Evolutionary conservation across 139 green algal genomes (phyloP), one percentile per base, ranked within the genome.

Genomic region (Chlamydomonas eustigma): DNA sequence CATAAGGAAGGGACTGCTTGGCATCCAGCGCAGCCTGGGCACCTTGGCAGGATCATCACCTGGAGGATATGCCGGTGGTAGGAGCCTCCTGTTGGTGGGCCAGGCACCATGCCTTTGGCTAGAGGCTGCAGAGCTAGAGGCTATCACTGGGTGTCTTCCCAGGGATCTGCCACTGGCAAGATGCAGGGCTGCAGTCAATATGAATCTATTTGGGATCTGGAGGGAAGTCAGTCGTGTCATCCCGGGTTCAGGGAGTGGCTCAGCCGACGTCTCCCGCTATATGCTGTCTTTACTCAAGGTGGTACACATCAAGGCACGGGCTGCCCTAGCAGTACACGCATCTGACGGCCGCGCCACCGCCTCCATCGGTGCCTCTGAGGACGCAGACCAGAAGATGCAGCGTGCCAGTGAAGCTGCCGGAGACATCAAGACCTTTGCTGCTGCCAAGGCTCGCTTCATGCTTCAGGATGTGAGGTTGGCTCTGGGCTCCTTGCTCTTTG

Each of bases 101-200:
- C 39, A 8, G 4, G 65, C 65, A 32, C 65, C 65, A 4, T 37
- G 8, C 3, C 65, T 73, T 6, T 73, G 65, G 65, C 18, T 73
- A 12, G 65, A 73, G 65, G 65, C n/a, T 4, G 32, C n/a, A 24
- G 65, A 73, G 65, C 65, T 73, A 34, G 65, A 39, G 32, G 32
- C 34, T 18, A 50, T 73, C 32, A 50, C 32, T 5, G 65, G 65
- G 4, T 50, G 32, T 34, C 65, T 73, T 8, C 65, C 65, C 8
- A 8, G 34, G 12, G 65, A 73, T 34, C 65, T 50, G 24, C 32
- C 65, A 24, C 32, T 73, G 65, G 65, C 34, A 5, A 32, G 65
- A 32, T 73, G 65, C 65, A 8, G 65, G 4, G 6, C 52, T 31
- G 52, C 52, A 8, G 52, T 68, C 12, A 68, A 68, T 28, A 31